Evolutionary conservation across 176 grass and related monocot genomes (phyloP), one percentile per base, ranked within the genome.

Genomic region (Thalia dealbata): DNA sequence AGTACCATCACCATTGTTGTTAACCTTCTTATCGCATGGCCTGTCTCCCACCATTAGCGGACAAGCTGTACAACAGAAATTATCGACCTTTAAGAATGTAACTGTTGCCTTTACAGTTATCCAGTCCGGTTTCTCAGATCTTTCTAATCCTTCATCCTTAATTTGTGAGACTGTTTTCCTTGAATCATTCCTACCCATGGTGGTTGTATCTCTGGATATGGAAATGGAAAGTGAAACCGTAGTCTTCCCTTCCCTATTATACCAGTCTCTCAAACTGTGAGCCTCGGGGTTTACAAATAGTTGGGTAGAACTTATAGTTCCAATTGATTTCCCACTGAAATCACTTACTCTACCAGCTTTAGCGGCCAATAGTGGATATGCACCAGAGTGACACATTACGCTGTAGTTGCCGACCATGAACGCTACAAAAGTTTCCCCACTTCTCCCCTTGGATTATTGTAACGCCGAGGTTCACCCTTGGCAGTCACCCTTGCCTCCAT

Each of bases 21-120:
- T 93, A 8, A 87, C 95, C 83, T 99, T 99, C 59, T 91, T 99
- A 52, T 66, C 81, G 86, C 95, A 99, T 8, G 43, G 67, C 21
- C 60, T 91, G 64, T 83, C 90, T 14, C 73, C 78, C 26, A 71
- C 61, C 25, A 71, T 76, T 35, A 61, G 21, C 16, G 83, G 82
- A 60, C 95, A 99, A 77, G 85, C 90, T 64, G 90, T 89, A 44
- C 93, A 99, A 74, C 72, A 99, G 71, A 93, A 91, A 71, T 14
- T 87, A 10, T 88, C 87, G 23, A 78, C 15, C 14, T 19, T n/a
- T n/a, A n/a, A n/a, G n/a, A n/a, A 61, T n/a, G 81, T 86, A 81
- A 99, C 71, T 10, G 75, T 32, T 64, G 73, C 87, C 72, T 88
- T 91, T 52, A 99, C 51, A 71, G 58, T 88, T 55, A 99, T 83